Evolutionary conservation across 148 eudicot genomes (phyloP), one percentile per base, ranked within the genome.

Genomic region (Silene uniflora): DNA sequence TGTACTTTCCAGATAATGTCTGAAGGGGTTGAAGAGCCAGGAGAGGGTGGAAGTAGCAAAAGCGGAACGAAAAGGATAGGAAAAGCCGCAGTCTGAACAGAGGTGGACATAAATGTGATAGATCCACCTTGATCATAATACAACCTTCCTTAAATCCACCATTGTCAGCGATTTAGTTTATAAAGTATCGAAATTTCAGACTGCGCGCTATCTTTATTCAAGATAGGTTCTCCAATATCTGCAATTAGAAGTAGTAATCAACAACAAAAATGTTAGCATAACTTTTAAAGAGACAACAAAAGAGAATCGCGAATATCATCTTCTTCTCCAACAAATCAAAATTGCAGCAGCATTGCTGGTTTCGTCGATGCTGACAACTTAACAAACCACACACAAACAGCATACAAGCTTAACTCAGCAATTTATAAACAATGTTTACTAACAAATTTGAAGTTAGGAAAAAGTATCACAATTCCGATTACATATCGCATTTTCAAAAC

Each of bases 101-200:
- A 88, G 11, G 91, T 76, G 73, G 91, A 90, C 62, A 84, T 29
- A 13, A 85, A 77, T 73, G 87, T 89, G 18, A 90, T 93, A 35
- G 86, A 79, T 75, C 98, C 98, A 60, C 98, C 98, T 24, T 91
- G 83, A 73, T 86, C 93, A 72, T 93, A 91, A 47, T 93, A 93
- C 67, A 88, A 74, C 17, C 85, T 76, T 72, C 90, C 95, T 76
- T 86, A 69, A 60, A 89, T 76, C 98, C 98, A 93, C 95, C 97
- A 91, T 61, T 86, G 89, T 79, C 81, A 73, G 42, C 84, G 87
- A 21, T 74, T 89, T 44, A 88, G 73, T 78, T 89, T 91, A 62
- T 1, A 5, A 3, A 85, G 79, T 44, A 69, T 67, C 6, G 84
- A 79, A 23, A 27, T 83, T 72, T 27, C 72, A 21, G 69, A 73